A percentile compares a stretch with the other conserved stretches of the same genome.
Evolutionary conservation across 225 moss, liverwort and hornwort genomes (phyloP).

Genomic region (Climacium dendroides): DNA sequence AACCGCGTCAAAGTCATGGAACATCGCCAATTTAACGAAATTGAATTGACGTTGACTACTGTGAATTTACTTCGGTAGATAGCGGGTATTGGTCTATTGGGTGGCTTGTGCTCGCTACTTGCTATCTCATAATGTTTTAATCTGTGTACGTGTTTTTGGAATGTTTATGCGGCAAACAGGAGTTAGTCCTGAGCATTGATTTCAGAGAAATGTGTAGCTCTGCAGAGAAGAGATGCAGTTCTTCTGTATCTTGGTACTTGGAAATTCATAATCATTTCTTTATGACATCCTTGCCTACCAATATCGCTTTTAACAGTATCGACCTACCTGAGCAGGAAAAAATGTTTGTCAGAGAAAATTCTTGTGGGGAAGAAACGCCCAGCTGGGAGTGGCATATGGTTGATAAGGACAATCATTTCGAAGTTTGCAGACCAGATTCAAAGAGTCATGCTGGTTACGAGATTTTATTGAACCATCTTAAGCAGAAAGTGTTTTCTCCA

Average conservation of each 20-base stretch:
- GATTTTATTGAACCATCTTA: not conserved
- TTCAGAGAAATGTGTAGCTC: not conserved
- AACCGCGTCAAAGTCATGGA: too few relatives aligned
- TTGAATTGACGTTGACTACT: not conserved
- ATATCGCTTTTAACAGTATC: not conserved
- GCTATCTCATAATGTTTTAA: not conserved
- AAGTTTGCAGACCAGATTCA: not conserved
- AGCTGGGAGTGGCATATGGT: not conserved
- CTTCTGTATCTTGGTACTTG: not conserved
- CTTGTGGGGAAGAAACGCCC: not conserved
- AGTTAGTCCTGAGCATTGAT: not conserved
- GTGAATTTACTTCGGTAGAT: not conserved
- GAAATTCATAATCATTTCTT: too few relatives aligned
- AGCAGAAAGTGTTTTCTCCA: too few relatives aligned
- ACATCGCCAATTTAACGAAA: too few relatives aligned
- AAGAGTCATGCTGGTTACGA: not conserved
- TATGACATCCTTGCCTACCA: too few relatives aligned
- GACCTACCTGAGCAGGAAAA: too few relatives aligned
- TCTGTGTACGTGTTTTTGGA: not conserved
- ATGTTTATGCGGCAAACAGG: not conserved
- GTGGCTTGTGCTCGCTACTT: not conserved
- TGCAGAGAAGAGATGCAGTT: not conserved
- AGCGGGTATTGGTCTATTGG: not conserved
- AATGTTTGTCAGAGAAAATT: not conserved
- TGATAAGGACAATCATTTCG: not conserved